Evolutionary conservation across 73 alveolate species (phyloP).

Genomic region (Paramecium primaurelia): DNA sequence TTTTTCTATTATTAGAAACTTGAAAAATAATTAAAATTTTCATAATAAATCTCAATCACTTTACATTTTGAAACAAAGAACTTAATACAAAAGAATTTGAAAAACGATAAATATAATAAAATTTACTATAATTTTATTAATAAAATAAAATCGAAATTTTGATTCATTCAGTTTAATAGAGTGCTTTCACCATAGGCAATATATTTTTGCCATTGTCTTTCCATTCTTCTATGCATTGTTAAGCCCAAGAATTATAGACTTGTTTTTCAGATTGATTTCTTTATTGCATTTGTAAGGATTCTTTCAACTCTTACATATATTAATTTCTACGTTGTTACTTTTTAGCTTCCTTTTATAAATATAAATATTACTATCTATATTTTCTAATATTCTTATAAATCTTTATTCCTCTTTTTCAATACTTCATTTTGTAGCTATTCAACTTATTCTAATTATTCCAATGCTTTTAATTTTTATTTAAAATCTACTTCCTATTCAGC

Average conservation of each 20-base stretch:
- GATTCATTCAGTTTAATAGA: neutral
- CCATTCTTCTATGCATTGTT: conserved; percentile 41
- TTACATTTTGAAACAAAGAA: too few species aligned
- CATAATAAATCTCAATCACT: neutral
- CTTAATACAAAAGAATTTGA: neutral
- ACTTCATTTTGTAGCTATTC: neutral
- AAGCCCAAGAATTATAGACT: conserved; percentile 31
- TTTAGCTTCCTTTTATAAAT: conserved; percentile 11
- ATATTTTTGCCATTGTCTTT: conserved; percentile 28
- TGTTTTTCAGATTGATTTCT: neutral
- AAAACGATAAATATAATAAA: neutral
- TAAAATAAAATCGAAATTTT: neutral
- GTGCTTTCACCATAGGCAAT: conserved; percentile 19
- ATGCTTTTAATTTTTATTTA: neutral
- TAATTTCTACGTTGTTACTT: neutral
- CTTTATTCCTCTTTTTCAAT: conserved; percentile 29
- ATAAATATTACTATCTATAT: neutral
- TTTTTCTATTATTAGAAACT: neutral
- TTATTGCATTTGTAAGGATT: neutral
- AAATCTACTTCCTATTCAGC: neutral
- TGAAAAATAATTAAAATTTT: neutral
- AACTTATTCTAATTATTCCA: neutral
- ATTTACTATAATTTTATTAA: neutral
- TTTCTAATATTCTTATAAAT: neutral
- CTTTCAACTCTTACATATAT: neutral